Base-by-base conservation (phyloP, 164 flowering plant genomes). In the Stephania japonica region DNA sequence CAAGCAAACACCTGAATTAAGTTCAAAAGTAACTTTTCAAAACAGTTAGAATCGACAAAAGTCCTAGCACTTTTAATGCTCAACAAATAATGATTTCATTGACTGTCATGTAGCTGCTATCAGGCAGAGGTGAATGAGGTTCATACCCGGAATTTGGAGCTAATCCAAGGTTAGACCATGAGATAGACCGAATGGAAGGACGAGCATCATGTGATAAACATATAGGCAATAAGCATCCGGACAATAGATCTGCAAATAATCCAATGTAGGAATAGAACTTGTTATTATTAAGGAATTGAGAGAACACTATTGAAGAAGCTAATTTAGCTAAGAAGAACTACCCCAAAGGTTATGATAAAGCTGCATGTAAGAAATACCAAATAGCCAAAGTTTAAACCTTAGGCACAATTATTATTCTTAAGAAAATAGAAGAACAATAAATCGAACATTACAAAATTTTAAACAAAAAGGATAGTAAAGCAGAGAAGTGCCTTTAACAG, bases 161-260 rank as follows among this genome's bases (percentile, higher is more conserved):
- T 77, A 91, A 77, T 72, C 97, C 99, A 75, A 82, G 73, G 42
- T 84, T 93, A 56, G 98, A 94, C 99, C 98, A 94, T 71, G 98
- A 86, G 53, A 94, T 80, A n/a, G 97, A 91, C 66, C 97, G 85
- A 62, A 83, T 93, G 79, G 88, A 86, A 16, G 91, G 93, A 16
- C 82, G 87, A 18, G 70, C 75, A 21, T 90, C 93, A 44, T 93
- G 86, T 13, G 87, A 80, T 76, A 94, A 78, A 79, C 78, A 76
- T 26, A 76, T 86, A 8, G 90, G 86, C 74, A 89, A 67, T 84
- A 94, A 71, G 75, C 90, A 83, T 16, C 78, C 80, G 53, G 86
- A 78, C 23, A 82, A 73, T 75, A 92, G 82, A 77, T 90, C 98
- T 90, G 85, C 68, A 67, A 50, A 76, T 6, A 56, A 44, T 72